phyloP scores from a whole-genome alignment of 345 rosid genomes.

The Eucalyptus marginata region DNA sequence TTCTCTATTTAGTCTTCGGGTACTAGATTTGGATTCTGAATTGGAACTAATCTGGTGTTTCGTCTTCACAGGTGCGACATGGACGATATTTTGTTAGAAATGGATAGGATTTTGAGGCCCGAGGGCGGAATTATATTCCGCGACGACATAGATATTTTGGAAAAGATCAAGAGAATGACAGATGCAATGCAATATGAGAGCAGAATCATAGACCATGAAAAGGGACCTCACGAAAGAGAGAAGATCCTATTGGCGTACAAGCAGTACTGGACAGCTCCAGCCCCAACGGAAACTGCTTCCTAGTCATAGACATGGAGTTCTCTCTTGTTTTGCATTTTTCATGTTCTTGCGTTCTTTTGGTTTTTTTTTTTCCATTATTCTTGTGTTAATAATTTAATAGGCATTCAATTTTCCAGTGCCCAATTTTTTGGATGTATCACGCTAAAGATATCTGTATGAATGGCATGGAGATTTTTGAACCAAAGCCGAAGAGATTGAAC shows the following conservation, averaged over 20 bases:
- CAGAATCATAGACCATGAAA: constrained; percentile 72
- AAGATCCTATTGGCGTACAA: constrained; percentile 76
- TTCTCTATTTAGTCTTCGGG: neutral
- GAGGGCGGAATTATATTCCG: constrained; percentile 72
- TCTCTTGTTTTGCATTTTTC: neutral
- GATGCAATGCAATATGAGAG: constrained; percentile 77
- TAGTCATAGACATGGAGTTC: neutral
- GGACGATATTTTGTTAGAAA: constrained; percentile 69
- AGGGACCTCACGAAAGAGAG: constrained; percentile 58
- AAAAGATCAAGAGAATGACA: constrained; percentile 43
- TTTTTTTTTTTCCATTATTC: neutral
- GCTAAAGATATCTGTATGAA: neutral
- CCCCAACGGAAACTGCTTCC: neutral
- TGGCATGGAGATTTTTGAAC: neutral
- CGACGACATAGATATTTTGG: constrained; percentile 72
- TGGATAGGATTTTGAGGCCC: constrained; percentile 86
- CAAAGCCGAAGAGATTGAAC: neutral
- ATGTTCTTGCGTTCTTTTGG: neutral
- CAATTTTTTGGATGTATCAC: neutral
- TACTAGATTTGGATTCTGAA: neutral
- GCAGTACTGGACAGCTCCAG: constrained; percentile 58
- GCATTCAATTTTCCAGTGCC: neutral
- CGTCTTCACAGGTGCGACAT: constrained; percentile 44
- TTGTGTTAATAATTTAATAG: neutral
- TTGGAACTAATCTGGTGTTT: neutral